phyloP scores from a whole-genome alignment of 1,284 basidiomycete genomes.

The Melampsora americana region DNA sequence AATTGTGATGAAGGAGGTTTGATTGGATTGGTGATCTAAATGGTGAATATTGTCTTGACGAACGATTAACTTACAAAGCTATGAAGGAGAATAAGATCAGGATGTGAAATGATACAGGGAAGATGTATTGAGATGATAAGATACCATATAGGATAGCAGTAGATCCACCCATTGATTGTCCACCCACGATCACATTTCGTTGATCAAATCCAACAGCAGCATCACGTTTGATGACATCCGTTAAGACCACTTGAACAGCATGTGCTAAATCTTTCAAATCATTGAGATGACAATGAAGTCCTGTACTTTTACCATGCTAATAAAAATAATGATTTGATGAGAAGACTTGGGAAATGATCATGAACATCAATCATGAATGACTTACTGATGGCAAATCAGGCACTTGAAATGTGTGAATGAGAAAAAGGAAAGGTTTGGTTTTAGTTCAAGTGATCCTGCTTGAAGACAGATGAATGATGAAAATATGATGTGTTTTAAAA shows the following conservation, averaged over 20 bases:
- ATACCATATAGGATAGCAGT: constrained; percentile 25
- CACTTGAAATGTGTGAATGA: not conserved
- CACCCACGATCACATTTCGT: constrained; percentile 25
- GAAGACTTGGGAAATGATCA: not conserved
- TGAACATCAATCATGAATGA: too few species aligned
- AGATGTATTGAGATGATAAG: not conserved
- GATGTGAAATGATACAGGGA: not conserved
- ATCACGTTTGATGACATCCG: constrained; percentile 36
- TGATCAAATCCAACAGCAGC: constrained; percentile 4
- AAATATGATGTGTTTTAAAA: not conserved
- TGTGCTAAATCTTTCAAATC: constrained; percentile 34
- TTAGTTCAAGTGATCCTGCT: not conserved
- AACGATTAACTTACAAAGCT: too few species aligned
- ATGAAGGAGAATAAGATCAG: too few species aligned
- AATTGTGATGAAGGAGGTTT: not conserved
- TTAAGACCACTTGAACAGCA: constrained; percentile 27
- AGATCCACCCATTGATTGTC: constrained; percentile 39
- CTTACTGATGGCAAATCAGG: constrained; percentile 37
- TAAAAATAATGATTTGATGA: not conserved
- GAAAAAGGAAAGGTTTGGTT: not conserved
- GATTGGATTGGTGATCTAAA: not conserved
- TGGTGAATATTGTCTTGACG: too few species aligned
- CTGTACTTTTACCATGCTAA: constrained; percentile 42
- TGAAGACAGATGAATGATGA: not conserved
- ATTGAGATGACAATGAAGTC: constrained; percentile 27